These are phyloP conservation scores for Graphiopsis chlorocephala DNA, from an alignment of 2,329 filamentous ascomycete species.

Conservation along the genomic window DNA sequence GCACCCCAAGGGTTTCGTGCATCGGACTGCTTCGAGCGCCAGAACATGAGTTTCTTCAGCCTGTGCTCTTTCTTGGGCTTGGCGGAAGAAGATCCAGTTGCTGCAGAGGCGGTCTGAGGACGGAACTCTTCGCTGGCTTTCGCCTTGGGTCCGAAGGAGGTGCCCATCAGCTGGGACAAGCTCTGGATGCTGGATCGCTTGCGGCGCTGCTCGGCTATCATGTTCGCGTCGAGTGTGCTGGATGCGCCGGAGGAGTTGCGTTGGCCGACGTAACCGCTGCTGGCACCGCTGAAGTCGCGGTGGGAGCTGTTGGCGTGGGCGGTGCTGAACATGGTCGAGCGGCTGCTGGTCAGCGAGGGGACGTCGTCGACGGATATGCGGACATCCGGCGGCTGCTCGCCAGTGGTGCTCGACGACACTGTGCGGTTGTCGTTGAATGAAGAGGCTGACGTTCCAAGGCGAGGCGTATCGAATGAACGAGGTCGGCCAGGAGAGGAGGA, in stretches of 20 bases:
- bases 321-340: constrained; percentile 70
- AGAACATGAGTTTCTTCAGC: constrained; percentile 75
- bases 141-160: constrained; percentile 56
- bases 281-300: constrained; percentile 32
- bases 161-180: constrained; percentile 72
- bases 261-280: constrained; percentile 25
- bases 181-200: constrained; percentile 75
- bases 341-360: constrained; percentile 71
- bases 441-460: constrained; percentile 72
- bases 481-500: constrained; percentile 65
- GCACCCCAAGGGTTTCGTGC: neutral
- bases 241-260: constrained; percentile 41
- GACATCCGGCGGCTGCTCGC: constrained; percentile 69
- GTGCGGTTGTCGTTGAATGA: constrained; percentile 68
- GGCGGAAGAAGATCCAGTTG: constrained; percentile 31
- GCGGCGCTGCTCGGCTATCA: constrained; percentile 54
- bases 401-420: constrained; percentile 68
- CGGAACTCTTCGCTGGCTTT: constrained; percentile 25
- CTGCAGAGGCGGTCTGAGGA: constrained; percentile 52
- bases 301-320: constrained; percentile 51
- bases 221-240: constrained; percentile 35
- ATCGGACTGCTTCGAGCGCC: constrained; percentile 52
- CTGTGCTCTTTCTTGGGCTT: constrained; percentile 63
- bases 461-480: constrained; percentile 66
- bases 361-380: constrained; percentile 71